These are phyloP conservation scores for Articulospora tetracladia DNA, from an alignment of 495 filamentous ascomycete genomes.

Conservation along the genomic window DNA sequence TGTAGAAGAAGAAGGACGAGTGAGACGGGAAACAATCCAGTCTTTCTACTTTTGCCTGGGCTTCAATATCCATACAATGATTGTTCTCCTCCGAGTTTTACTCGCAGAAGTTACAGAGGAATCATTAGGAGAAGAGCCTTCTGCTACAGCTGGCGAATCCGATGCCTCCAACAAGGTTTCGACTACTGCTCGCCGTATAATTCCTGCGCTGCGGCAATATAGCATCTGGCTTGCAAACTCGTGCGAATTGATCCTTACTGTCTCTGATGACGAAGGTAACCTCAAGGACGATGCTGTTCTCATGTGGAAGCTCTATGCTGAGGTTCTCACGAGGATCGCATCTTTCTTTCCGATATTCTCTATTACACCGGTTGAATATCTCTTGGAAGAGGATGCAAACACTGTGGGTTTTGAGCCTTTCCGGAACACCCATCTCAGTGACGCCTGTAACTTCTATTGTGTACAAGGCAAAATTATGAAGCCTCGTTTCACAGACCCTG, in stretches of 20 bases:
- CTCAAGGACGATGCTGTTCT: neutral
- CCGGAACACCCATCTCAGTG: slow-evolving; percentile 33
- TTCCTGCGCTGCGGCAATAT: slow-evolving; percentile 70
- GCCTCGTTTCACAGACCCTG: slow-evolving; percentile 49
- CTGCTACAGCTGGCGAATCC: slow-evolving; percentile 27
- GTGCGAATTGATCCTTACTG: neutral
- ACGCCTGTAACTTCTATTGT: slow-evolving; percentile 29
- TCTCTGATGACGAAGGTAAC: neutral
- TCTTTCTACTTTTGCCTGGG: slow-evolving; percentile 71
- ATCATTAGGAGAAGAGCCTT: slow-evolving; percentile 41
- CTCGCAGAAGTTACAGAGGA: slow-evolving; percentile 60
- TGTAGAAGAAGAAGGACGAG: slow-evolving; percentile 21
- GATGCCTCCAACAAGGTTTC: slow-evolving; percentile 38
- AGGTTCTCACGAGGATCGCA: slow-evolving; percentile 59
- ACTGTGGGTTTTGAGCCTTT: slow-evolving; percentile 73
- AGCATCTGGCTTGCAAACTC: slow-evolving; percentile 62
- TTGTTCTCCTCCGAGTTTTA: slow-evolving; percentile 70
- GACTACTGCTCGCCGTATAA: slow-evolving; percentile 56
- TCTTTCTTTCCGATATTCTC: slow-evolving; percentile 54
- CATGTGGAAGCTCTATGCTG: slow-evolving; percentile 70
- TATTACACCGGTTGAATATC: slow-evolving; percentile 58
- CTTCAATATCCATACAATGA: slow-evolving; percentile 79
- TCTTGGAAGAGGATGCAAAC: slow-evolving; percentile 74
- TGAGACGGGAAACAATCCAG: slow-evolving; percentile 29
- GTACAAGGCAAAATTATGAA: slow-evolving; percentile 40